Percentiles rank a stretch among this genome's conserved stretches.
phyloP scores from a whole-genome alignment of 2,329 filamentous ascomycete species.

The Exophiala phaeomuriformis region DNA sequence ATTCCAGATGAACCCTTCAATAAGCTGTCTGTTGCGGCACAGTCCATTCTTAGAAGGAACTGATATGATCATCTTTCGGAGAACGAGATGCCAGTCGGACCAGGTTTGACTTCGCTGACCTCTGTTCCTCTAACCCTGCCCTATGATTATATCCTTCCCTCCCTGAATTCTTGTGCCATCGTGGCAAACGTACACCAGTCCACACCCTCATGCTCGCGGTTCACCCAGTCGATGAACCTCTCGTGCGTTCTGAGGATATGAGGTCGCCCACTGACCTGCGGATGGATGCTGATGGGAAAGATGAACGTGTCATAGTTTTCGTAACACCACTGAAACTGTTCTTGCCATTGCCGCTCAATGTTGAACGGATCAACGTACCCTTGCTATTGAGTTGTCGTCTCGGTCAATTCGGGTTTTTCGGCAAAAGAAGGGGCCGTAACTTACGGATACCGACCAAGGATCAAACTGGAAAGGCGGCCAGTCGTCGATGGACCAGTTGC shows the following conservation, averaged over 20 bases:
- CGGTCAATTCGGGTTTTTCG: conserved; percentile 33
- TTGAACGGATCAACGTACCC: conserved; percentile 49
- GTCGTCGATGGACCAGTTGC: conserved; percentile 38
- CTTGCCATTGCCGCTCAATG: conserved; percentile 46
- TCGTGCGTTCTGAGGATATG: conserved; percentile 68
- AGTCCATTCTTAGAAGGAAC: no score
- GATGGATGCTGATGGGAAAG: conserved; percentile 70
- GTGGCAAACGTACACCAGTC: neutral
- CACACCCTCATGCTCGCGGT: neutral
- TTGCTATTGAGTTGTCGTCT: conserved; percentile 45
- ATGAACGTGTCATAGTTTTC: conserved; percentile 69
- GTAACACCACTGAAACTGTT: conserved; percentile 62
- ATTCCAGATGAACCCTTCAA: no score
- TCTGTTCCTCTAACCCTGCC: no score
- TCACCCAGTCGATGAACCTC: conserved; percentile 26
- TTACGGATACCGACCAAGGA: no score
- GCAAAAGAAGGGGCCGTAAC: no score
- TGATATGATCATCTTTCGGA: no score
- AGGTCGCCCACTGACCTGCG: conserved; percentile 63
- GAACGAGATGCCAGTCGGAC: no score
- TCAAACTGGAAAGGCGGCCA: conserved; percentile 40
- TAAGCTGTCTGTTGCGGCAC: no score
- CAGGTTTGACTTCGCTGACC: no score
- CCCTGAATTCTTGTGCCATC: neutral
- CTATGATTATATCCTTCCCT: neutral